Evolutionary conservation across 495 filamentous ascomycete species (phyloP).

Genomic region (Trichoderma gamsii): DNA sequence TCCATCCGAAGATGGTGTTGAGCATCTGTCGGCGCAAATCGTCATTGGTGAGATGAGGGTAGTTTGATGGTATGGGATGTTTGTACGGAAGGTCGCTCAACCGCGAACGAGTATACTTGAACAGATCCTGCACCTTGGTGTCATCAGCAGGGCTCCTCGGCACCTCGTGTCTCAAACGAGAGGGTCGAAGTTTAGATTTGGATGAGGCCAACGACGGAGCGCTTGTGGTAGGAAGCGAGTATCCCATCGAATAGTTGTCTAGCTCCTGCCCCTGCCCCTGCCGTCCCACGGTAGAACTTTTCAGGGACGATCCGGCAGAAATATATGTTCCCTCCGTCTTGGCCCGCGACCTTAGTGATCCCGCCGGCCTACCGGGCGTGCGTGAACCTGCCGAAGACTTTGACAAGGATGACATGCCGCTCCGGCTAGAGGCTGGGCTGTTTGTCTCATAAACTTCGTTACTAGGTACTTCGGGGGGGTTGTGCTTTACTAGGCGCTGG

Average conservation of each 20-base stretch:
- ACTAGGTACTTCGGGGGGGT: constrained; percentile 23
- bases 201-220: constrained; percentile 57
- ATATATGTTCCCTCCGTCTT: constrained; percentile 57
- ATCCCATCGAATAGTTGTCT: constrained; percentile 50
- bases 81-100: constrained; percentile 76
- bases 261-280: constrained; percentile 38
- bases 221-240: constrained; percentile 26
- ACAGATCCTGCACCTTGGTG: constrained; percentile 55
- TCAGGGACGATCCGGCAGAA: constrained; percentile 53
- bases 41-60: constrained; percentile 65
- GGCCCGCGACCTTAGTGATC: constrained; percentile 43
- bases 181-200: constrained; percentile 46
- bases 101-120: constrained; percentile 62
- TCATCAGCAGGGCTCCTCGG: constrained; percentile 58
- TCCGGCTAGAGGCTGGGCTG: constrained; percentile 60
- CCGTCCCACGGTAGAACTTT: constrained; percentile 31
- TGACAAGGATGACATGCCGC: constrained; percentile 58
- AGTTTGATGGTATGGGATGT: constrained; percentile 55
- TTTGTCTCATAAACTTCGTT: constrained; percentile 52
- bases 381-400: constrained; percentile 45
- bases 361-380: constrained; percentile 33
- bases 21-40: constrained; percentile 89
- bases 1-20: constrained; percentile 91
- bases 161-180: constrained; percentile 77
- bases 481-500: constrained; percentile 55